Conservation (phyloP, 768 basidiomycete species). For the Rhodotorula babjevae region DNA sequence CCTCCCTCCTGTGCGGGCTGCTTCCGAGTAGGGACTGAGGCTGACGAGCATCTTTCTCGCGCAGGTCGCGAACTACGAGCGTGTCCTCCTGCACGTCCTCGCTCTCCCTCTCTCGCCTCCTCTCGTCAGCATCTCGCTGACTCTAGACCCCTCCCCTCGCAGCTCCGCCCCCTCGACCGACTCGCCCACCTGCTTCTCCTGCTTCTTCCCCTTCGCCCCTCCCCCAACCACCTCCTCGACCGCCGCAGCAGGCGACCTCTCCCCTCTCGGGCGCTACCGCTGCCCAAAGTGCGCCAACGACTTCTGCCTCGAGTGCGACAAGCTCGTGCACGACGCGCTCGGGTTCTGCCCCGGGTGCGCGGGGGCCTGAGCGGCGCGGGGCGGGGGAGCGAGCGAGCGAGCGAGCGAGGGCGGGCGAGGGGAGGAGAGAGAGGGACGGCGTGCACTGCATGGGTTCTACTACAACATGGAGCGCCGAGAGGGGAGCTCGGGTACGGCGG, state of each 20-base stretch:
- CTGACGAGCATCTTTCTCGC: not conserved
- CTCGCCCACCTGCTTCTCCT: conserved; percentile 64
- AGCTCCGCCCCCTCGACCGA: conserved; percentile 22
- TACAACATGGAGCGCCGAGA: not conserved
- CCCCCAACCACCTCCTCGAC: conserved; percentile 40
- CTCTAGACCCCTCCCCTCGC: conserved; percentile 34
- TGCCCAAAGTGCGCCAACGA: conserved; percentile 80
- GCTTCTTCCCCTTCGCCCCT: conserved; percentile 58
- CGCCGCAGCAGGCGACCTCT: conserved; percentile 61
- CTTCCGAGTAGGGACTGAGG: not conserved
- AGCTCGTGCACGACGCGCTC: conserved; percentile 90
- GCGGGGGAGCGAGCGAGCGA: not conserved
- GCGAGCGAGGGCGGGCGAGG: not conserved
- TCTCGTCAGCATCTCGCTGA: conserved; percentile 47
- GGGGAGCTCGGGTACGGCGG: too few relatives aligned
- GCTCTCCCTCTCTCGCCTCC: not conserved
- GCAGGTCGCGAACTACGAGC: conserved; percentile 24
- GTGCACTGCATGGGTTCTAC: too few relatives aligned
- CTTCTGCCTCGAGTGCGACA: conserved; percentile 93
- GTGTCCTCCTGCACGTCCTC: not conserved
- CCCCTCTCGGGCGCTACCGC: conserved; percentile 77
- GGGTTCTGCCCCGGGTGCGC: conserved; percentile 76
- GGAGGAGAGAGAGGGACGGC: not conserved
- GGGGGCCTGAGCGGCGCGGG: not conserved
- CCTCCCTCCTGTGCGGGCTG: not conserved